Evolutionary conservation across 176 grass and related monocot genomes (phyloP).

Genomic region (Ensete ventricosum): DNA sequence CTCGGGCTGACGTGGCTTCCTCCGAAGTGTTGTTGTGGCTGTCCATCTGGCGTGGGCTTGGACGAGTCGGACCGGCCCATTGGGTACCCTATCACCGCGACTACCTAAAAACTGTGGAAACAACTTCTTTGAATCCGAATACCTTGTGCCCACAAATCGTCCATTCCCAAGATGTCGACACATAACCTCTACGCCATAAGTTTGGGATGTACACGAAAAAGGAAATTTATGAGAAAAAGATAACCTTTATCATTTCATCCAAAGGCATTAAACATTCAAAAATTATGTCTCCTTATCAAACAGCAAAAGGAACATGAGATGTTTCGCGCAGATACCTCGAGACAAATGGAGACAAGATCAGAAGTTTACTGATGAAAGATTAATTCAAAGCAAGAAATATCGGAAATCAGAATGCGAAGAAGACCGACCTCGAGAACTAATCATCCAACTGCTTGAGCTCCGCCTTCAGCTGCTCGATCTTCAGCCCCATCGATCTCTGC

Average conservation of each 20-base stretch:
- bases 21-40: too few species aligned
- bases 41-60: too few species aligned
- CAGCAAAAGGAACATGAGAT: neutral
- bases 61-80: too few species aligned
- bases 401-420: neutral
- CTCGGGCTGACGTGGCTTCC: too few species aligned
- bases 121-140: too few species aligned
- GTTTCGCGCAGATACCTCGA: neutral
- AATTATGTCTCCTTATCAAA: neutral
- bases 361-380: neutral
- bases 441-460: slow-evolving; percentile 89
- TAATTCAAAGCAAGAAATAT: neutral
- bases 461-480: slow-evolving; percentile 97
- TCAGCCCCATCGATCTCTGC: slow-evolving; percentile 88
- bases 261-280: neutral
- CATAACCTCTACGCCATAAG: too few species aligned
- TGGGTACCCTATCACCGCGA: too few species aligned
- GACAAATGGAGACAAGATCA: neutral
- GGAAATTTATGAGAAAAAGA: too few species aligned
- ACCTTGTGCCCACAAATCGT: too few species aligned
- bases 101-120: too few species aligned
- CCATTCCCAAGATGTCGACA: too few species aligned
- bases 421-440: slow-evolving; percentile 22
- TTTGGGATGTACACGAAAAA: too few species aligned
- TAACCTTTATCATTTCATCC: neutral